These are phyloP conservation scores for Euphorbia lathyris DNA, from an alignment of 345 rosid species.

Conservation along the genomic window DNA sequence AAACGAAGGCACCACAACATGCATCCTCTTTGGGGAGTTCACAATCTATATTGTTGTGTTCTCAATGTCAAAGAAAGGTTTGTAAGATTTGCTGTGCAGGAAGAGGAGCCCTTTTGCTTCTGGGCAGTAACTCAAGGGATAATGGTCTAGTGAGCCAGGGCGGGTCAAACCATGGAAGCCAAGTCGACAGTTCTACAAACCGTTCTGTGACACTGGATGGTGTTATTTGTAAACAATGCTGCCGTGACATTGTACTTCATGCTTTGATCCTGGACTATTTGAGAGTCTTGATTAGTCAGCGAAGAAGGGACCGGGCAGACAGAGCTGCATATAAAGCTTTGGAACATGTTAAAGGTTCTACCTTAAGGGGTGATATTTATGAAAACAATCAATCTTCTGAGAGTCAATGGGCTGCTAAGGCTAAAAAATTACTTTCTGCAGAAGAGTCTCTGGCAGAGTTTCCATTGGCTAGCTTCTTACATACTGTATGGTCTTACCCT, in stretches of 20 bases:
- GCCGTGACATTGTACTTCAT: constrained; percentile 63
- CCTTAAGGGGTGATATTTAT: constrained; percentile 34
- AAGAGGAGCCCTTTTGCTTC: constrained; percentile 77
- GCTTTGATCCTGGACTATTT: constrained; percentile 78
- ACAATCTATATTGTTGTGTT: constrained; percentile 49
- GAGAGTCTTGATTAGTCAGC: constrained; percentile 73
- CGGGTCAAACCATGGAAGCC: constrained; percentile 60
- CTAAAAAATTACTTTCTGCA: constrained; percentile 50
- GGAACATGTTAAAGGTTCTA: constrained; percentile 56
- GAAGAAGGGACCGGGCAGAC: constrained; percentile 72
- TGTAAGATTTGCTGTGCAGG: constrained; percentile 91
- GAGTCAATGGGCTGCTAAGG: constrained; percentile 26
- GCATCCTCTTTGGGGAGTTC: constrained; percentile 42
- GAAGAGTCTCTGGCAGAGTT: constrained; percentile 92
- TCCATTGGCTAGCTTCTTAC: constrained; percentile 81
- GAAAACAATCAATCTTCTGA: constrained; percentile 39
- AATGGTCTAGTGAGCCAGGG: constrained; percentile 44
- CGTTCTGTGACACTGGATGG: constrained; percentile 50
- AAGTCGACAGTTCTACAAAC: constrained; percentile 48
- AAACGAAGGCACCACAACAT: constrained; percentile 39
- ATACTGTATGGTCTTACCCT: constrained; percentile 48
- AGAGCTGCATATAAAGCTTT: constrained; percentile 63
- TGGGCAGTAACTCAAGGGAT: constrained; percentile 52
- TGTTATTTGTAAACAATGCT: constrained; percentile 72
- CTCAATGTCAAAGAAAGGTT: constrained; percentile 65